Base-by-base conservation (phyloP, 2,329 filamentous ascomycete genomes). In the Beauveria asiatica region DNA sequence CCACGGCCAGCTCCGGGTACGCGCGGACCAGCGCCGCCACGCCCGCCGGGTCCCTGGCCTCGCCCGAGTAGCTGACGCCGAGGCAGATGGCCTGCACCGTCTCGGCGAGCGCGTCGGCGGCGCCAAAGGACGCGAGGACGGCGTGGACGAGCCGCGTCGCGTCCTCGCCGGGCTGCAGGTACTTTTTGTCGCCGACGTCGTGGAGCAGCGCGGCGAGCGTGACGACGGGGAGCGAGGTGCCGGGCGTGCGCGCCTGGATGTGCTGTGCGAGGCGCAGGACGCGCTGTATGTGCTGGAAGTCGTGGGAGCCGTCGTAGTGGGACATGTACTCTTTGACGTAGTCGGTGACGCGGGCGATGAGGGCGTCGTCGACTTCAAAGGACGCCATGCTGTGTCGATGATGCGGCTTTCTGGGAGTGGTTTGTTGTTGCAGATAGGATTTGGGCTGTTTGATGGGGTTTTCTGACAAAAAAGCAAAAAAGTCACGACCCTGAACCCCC, bases 131-230 rank as follows among this genome's bases (percentile, higher is more conserved):
- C 16, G 78, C 64, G 1, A 92, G 79, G 7, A 87, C 71, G 30
- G 78, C 72, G 17, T 75, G 72, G 37, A 89, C 78, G 63, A 84
- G 74, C 16, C 80, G 83, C 3, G 81, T 76, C 4, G 76, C 69
- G 68, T 87, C 81, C 65, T 86, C 78, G 59, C 79, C 80, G 1
- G 81, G 76, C 59, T 76, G 68, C 17, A 86, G 72, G 72, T 96
- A 96, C 75, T 96, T 96, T 72, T 82, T 85, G 75, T 96, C 92
- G 62, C 89, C 90, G 19, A 96, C 86, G 67, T 96, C 92, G 75
- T 96, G 92, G n/a, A 93, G 81, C 5, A 92, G 80, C 1, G 89
- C 89, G 1, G 84, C 78, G 27, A 95, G 84, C 30, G 83, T 83
- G 64, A 94, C 78, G 27, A 85, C 72, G 11, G 78, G 75, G 4